These are phyloP conservation scores for Orbilia ellipsospora DNA, from an alignment of 2,329 filamentous ascomycete species.

Conservation along the genomic window DNA sequence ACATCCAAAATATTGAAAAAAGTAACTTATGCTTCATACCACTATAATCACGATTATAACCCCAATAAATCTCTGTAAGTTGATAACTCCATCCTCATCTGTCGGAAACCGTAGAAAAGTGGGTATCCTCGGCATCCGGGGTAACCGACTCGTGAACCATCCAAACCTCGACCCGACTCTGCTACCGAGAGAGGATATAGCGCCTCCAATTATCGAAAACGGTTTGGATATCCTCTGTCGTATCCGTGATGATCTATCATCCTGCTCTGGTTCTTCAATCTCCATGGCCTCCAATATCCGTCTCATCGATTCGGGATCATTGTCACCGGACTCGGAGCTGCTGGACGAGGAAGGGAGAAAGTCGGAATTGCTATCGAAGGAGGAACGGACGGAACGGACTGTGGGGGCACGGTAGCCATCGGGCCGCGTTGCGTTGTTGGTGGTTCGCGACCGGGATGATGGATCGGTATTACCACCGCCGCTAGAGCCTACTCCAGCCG, in stretches of 20 bases:
- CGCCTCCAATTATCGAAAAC: conserved; percentile 58
- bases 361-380: conserved; percentile 65
- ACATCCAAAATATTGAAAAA: background rate
- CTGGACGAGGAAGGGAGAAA: conserved; percentile 67
- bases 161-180: conserved; percentile 52
- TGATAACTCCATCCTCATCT: conserved; percentile 51
- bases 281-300: conserved; percentile 72
- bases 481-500: conserved; percentile 15
- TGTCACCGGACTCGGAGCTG: conserved; percentile 55
- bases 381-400: conserved; percentile 48
- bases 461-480: background rate
- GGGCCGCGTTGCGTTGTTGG: conserved; percentile 66
- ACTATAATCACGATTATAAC: conserved; percentile 59
- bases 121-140: conserved; percentile 55
- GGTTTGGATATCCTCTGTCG: conserved; percentile 49
- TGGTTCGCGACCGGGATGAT: conserved; percentile 29
- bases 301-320: conserved; percentile 66
- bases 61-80: conserved; percentile 48
- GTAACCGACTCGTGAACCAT: conserved; percentile 58
- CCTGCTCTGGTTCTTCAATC: conserved; percentile 65
- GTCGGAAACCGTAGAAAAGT: conserved; percentile 50
- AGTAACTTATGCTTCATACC: conserved; percentile 11
- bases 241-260: conserved; percentile 54
- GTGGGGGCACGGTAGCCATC: conserved; percentile 49
- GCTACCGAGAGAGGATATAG: conserved; percentile 59